Percentiles rank a stretch among this genome's conserved stretches.
phyloP scores from a whole-genome alignment of 495 filamentous ascomycete species.

The Lasiosphaeria hispida region DNA sequence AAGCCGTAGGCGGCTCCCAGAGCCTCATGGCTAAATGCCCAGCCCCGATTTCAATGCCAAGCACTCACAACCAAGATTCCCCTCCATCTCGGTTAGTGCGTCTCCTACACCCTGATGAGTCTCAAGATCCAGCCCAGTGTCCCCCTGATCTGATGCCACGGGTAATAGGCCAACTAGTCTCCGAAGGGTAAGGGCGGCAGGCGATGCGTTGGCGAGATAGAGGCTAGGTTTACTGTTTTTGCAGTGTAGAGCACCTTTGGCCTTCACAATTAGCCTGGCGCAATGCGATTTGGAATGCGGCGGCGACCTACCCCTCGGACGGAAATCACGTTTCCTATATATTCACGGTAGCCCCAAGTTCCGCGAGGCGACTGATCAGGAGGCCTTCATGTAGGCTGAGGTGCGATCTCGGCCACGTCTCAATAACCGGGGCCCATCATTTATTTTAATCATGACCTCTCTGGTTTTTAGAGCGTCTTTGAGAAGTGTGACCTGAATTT shows the following conservation, averaged over 20 bases:
- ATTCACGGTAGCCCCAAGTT: not conserved
- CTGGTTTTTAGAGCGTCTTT: conserved; percentile 54
- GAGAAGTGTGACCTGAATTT: conserved; percentile 82
- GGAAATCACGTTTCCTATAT: conserved; percentile 12
- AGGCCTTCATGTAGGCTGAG: not conserved
- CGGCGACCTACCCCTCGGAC: conserved; percentile 5
- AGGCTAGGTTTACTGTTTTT: too few relatives aligned
- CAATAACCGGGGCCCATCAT: not conserved
- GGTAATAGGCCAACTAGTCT: not conserved
- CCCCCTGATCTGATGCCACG: not conserved
- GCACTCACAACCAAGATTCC: conserved; percentile 6
- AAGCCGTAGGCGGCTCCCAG: not conserved
- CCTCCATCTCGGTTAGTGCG: not conserved
- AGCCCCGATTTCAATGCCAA: conserved; percentile 17
- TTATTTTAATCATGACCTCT: not conserved
- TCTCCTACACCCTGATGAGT: conserved; percentile 7
- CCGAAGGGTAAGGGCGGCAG: not conserved
- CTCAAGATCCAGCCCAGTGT: conserved; percentile 13
- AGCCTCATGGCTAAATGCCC: conserved; percentile 11
- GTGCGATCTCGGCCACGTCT: not conserved
- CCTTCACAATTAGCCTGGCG: not conserved
- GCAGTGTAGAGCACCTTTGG: not conserved
- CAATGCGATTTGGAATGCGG: not conserved
- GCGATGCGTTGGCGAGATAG: too few relatives aligned
- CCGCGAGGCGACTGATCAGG: not conserved